phyloP scores from a whole-genome alignment of 2,329 filamentous ascomycete genomes.

The Nothopassalora personata region DNA sequence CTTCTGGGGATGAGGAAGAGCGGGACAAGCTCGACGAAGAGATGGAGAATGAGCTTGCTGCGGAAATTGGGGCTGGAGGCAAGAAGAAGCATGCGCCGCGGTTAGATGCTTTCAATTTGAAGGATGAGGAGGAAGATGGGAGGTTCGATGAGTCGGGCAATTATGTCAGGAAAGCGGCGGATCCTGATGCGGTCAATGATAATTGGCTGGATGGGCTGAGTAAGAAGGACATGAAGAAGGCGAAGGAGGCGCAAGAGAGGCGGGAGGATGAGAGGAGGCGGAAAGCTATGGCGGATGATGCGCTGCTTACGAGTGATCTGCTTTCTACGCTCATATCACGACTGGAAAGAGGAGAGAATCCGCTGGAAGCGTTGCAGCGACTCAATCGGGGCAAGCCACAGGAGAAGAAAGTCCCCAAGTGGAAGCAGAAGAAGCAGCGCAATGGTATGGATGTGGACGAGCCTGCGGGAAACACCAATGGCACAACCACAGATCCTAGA shows the following conservation, averaged over 20 bases:
- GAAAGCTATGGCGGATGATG: slow-evolving; percentile 69
- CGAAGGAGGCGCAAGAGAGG: slow-evolving; percentile 80
- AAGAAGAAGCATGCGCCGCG: slow-evolving; percentile 91
- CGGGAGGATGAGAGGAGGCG: slow-evolving; percentile 70
- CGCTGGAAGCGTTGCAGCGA: slow-evolving; percentile 79
- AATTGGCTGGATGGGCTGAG: slow-evolving; percentile 86
- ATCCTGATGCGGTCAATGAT: slow-evolving; percentile 87
- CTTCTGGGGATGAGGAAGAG: slow-evolving; percentile 55
- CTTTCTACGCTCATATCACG: slow-evolving; percentile 66
- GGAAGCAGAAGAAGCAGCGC: slow-evolving; percentile 52
- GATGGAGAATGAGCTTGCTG: slow-evolving; percentile 66
- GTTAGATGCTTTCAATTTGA: slow-evolving; percentile 94
- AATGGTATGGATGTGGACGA: slow-evolving; percentile 66
- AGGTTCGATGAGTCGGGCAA: slow-evolving; percentile 88
- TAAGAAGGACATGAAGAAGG: slow-evolving; percentile 87
- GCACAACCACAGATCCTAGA: slow-evolving; percentile 57
- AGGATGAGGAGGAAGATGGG: slow-evolving; percentile 83
- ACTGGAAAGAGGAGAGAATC: slow-evolving; percentile 76
- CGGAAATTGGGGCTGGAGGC: slow-evolving; percentile 83
- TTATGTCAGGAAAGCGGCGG: slow-evolving; percentile 79
- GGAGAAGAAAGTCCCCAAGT: slow-evolving; percentile 51
- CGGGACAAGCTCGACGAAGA: slow-evolving; percentile 57
- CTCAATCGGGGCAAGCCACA: slow-evolving; percentile 59
- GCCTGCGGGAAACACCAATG: slow-evolving; percentile 11
- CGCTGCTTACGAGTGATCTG: slow-evolving; percentile 65